Evolutionary conservation across 768 basidiomycete genomes (phyloP), one percentile per base, ranked within the genome.

Genomic region (Tylopilus felleus): DNA sequence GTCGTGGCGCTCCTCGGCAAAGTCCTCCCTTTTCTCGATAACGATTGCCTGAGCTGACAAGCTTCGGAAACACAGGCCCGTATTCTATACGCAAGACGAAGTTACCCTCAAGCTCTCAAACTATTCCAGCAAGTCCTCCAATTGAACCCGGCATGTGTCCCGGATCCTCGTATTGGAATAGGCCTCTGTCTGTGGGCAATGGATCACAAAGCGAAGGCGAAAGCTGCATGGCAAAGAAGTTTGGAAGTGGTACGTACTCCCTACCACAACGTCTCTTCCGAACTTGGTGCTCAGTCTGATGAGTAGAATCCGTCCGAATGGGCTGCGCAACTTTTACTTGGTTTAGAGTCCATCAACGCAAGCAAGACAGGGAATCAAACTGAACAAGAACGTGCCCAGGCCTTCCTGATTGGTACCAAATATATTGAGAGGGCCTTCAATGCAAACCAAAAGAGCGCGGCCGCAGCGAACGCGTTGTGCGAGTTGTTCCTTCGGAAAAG

Each of bases 121-220:
- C 65, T 86, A 6, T 98, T 96, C 68, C 96, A 98, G 67, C 83
- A 85, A 45, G 86, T 95, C 9, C 77, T 98, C 12, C 76, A 80
- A 28, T 79, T 89, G 39, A 85, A 83, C 51, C 94, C 96, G 0
- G 72, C 78, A 17, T 93, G 90, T 71, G 74, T 78, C 23, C 97
- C 96, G 0, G 96, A 99, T 69, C 96, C 97, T 31, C 83, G 97
- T 8, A 88, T 98, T 53, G 97, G 97, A 17, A 92, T 98, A 38
- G 97, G 97, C 9, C 74, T 99, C 5, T 98, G 96, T 70, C 75
- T 93, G 21, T 98, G 92, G 93, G 83, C 89, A 5, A 75, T 97
- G 73, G 89, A 89, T 54, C 83, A 96, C 60, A 87, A 86, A 56
- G 77, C 79, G 2, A 87, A 86, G 60, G 97, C 96, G 0, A 86